phyloP scores from a whole-genome alignment of 2,329 filamentous ascomycete species.

The Exserohilum rostratum region DNA sequence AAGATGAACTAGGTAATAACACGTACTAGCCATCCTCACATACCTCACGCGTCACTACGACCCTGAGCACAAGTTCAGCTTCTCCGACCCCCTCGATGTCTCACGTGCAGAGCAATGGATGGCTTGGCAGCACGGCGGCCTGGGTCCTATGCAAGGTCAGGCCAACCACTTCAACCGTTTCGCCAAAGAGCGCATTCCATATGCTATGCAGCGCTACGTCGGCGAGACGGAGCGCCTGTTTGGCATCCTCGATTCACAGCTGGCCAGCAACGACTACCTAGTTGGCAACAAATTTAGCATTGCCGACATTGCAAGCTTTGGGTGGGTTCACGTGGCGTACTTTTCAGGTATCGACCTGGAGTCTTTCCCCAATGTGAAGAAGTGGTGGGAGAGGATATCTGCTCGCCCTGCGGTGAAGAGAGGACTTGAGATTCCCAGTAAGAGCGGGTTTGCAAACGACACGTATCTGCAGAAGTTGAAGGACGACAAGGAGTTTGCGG shows the following conservation, averaged over 20 bases:
- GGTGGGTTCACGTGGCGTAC: constrained; percentile 52
- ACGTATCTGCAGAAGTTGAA: constrained; percentile 51
- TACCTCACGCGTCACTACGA: constrained; percentile 56
- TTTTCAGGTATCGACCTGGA: constrained; percentile 52
- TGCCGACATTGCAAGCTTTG: constrained; percentile 55
- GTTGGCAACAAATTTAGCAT: constrained; percentile 55
- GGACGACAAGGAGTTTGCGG: constrained; percentile 56
- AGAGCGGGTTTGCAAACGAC: constrained; percentile 51
- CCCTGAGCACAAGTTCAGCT: constrained; percentile 54
- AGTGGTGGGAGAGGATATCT: constrained; percentile 53
- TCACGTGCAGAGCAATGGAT: constrained; percentile 65
- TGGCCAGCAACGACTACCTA: constrained; percentile 51
- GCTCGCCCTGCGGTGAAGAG: constrained; percentile 52
- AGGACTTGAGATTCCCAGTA: constrained; percentile 47
- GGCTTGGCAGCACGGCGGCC: constrained; percentile 61
- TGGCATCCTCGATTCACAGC: constrained; percentile 53
- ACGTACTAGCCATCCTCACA: constrained; percentile 47
- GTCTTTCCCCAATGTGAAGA: constrained; percentile 52
- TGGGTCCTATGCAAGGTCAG: constrained; percentile 53
- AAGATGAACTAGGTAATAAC: neutral
- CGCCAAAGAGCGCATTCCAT: constrained; percentile 52
- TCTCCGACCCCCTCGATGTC: constrained; percentile 55
- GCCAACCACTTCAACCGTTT: constrained; percentile 51
- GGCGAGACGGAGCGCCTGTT: constrained; percentile 56
- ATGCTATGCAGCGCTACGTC: constrained; percentile 54